Base-by-base conservation (phyloP, 1,139 yeast genomes). In the Candida frijolesensis region DNA sequence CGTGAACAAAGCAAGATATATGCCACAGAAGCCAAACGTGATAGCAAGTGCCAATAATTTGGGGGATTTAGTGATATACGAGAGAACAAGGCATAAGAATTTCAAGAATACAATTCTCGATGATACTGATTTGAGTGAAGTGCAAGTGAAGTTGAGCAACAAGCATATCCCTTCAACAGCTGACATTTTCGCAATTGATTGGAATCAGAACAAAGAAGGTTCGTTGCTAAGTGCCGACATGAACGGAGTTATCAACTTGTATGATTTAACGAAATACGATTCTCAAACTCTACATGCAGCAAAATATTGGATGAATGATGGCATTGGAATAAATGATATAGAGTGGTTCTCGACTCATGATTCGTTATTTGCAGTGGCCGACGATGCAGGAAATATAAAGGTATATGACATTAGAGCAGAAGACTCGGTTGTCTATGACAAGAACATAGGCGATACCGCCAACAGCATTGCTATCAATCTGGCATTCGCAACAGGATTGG, bases 401-500 rank as follows among this genome's bases (percentile, higher is more conserved):
- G 45, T 87, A 2, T 76, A 72, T 56, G 94, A 87, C 62, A 71
- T 70, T 49, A 71, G 85, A 61, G 47, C 56, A 18, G 40, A 63
- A 22, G 40, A 56, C n/a, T 45, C 54, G 8, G 61, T 69, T 11
- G 57, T 63, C 9, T 55, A 65, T 5, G 33, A 42, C 44, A 58
- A 66, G 25, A 59, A 65, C 33, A 69, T 72, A 7, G 79, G 16
- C 15, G 79, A 42, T 14, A 86, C 89, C 1, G 73, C 89, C 42
- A 90, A 91, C 64, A 71, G 87, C 3, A 64, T 92, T 8, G 78
- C 86, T 40, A 78, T 88, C 60, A 89, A 85, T 63, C 83, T 82
- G 0, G 70, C 71, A 1, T 81, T 84, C 57, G 77, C 57, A 42
- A 57, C 62, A 56, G 73, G 83, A 37, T 59, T 88, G 14, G 91